Evolutionary conservation across 1,284 basidiomycete species (phyloP), one percentile per base, ranked within the genome.

Genomic region (Thecaphora thlaspeos): DNA sequence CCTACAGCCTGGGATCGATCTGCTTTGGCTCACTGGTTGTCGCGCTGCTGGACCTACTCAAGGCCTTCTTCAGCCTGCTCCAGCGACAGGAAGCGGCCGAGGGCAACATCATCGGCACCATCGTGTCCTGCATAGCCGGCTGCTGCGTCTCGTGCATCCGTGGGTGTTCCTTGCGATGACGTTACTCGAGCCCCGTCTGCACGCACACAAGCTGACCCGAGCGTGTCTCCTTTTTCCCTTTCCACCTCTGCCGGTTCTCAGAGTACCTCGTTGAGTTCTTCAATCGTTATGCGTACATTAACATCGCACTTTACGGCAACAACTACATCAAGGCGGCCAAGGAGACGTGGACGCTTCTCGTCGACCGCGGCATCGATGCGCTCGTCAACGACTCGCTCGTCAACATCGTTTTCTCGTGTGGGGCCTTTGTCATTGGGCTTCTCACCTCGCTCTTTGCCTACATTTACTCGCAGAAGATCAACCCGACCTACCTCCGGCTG

Each of bases 11-110:
- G 26, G 91, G 90, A 7, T 90, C 88, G 0, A 91, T 94, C 69
- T 89, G 89, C 4, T 91, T 93, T 71, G 91, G 91, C 4, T 89
- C 87, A 2, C 81, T 94, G 68, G 89, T 94, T 59, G 90, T 94
- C 41, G 90, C 91, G 0, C 75, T 94, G 26, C 81, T 94, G 42
- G 91, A 94, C 68, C 74, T 91, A 4, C 66, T 92, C 41, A 81
- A 85, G 41, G 81, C 90, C 52, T 72, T 90, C 38, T 75, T 93
- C 43, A 84, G 86, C 48, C 79, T 84, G 19, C 79, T 86, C 14
- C 82, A 86, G 64, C 84, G 87, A 71, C 86, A 85, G 59, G 87
- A 88, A n/a, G 82, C 82, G 26, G 81, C 81, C 0, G 84, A 90
- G 46, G 90, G 89, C 3, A 85, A 89, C 77, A 84, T 86, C 60